Conservation (phyloP, 1,284 basidiomycete species). For the Melanopsichium pennsylvanicum region DNA sequence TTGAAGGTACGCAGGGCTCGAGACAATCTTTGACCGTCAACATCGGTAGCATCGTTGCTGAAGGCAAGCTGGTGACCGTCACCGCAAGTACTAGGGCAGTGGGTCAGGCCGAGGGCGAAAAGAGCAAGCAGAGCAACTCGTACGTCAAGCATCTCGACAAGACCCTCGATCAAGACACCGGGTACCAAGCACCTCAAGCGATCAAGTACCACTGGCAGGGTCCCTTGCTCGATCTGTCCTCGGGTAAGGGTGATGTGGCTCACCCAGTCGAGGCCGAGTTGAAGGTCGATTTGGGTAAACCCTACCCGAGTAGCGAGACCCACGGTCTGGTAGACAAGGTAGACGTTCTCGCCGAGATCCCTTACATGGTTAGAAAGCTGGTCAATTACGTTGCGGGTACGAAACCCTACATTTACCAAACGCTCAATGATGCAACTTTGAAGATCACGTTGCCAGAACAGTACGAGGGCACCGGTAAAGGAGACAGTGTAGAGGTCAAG, state of each 20-base stretch:
- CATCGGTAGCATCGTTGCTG: constrained; percentile 82
- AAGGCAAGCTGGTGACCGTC: constrained; percentile 77
- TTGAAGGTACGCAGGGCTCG: constrained; percentile 4
- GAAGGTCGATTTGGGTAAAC: constrained; percentile 55
- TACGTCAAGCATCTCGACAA: constrained; percentile 75
- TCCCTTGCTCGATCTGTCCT: constrained; percentile 69
- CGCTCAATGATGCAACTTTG: constrained; percentile 79
- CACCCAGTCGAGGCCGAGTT: constrained; percentile 43
- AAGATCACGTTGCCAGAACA: constrained; percentile 72
- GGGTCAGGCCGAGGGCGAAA: constrained; percentile 27
- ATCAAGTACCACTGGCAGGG: constrained; percentile 83
- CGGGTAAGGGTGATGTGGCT: constrained; percentile 32
- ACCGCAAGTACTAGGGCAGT: constrained; percentile 68
- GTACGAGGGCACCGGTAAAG: constrained; percentile 21
- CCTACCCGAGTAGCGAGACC: constrained; percentile 38
- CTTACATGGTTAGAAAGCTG: constrained; percentile 85
- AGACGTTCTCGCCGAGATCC: constrained; percentile 94
- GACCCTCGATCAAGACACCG: constrained; percentile 75
- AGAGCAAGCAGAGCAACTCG: constrained; percentile 73
- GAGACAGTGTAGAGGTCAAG: constrained; percentile 68
- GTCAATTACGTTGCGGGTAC: constrained; percentile 89
- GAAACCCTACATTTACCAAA: constrained; percentile 93
- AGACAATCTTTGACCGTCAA: constrained; percentile 71
- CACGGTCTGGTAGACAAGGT: constrained; percentile 94
- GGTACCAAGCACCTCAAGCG: constrained; percentile 79